A percentile compares a stretch with the other conserved stretches of the same genome.
Conservation (phyloP, 2,329 filamentous ascomycete genomes). For the Fusarium tanahbumbuense region DNA sequence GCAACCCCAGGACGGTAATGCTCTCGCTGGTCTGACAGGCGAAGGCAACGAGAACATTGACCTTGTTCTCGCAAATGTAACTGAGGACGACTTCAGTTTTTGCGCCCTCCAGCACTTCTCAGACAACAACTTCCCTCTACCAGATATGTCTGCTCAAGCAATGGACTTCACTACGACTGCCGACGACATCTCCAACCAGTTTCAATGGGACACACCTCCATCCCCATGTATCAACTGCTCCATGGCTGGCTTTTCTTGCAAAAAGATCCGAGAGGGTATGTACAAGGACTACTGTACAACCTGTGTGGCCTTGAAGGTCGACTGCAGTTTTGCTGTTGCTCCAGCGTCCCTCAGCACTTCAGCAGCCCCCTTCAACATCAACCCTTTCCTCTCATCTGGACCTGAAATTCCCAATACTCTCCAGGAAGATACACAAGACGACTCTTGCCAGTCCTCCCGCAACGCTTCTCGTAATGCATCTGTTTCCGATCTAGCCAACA, state of each 20-base stretch:
- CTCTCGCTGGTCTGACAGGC: conserved; percentile 52
- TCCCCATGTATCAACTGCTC: conserved; percentile 65
- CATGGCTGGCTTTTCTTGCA: conserved; percentile 67
- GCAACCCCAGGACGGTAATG: conserved; percentile 48
- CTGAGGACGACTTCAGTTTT: conserved; percentile 70
- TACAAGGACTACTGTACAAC: conserved; percentile 71
- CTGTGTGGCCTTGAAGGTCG: conserved; percentile 68
- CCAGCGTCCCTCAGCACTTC: conserved; percentile 51
- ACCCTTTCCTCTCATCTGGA: conserved; percentile 60
- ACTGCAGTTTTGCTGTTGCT: conserved; percentile 66
- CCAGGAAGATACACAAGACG: conserved; percentile 43
- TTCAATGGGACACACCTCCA: conserved; percentile 57
- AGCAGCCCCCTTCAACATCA: conserved; percentile 56
- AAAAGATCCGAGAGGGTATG: conserved; percentile 68
- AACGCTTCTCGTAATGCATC: conserved; percentile 46
- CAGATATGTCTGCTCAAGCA: conserved; percentile 48
- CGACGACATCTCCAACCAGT: conserved; percentile 30
- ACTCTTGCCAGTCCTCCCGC: conserved; percentile 42
- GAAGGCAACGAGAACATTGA: conserved; percentile 58
- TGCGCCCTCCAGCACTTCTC: conserved; percentile 69
- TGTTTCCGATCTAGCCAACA: conserved; percentile 45
- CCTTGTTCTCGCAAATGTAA: conserved; percentile 65
- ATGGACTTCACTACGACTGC: conserved; percentile 44
- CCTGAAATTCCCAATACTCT: conserved; percentile 55
- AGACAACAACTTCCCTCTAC: conserved; percentile 52